Percentiles rank a stretch among this genome's conserved stretches.
Evolutionary conservation across 2,329 filamentous ascomycete genomes (phyloP).

Genomic region (Apiospora kogelbergensis): DNA sequence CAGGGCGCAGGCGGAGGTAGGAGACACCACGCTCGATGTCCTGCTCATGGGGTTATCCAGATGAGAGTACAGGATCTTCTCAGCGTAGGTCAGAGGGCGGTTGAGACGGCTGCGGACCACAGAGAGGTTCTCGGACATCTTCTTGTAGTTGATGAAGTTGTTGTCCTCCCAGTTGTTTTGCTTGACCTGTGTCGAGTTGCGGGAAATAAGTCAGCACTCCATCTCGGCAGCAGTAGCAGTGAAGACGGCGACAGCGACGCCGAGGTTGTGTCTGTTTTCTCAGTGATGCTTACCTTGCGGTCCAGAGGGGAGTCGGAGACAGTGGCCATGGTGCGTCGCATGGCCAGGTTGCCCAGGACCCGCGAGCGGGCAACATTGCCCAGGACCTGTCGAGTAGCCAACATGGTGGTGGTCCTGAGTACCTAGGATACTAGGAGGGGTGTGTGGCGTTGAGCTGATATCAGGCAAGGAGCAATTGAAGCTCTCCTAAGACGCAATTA

Average conservation of each 20-base stretch:
- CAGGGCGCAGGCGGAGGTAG: constrained; percentile 94
- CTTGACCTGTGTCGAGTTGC: constrained; percentile 57
- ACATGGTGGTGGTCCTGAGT: constrained; percentile 52
- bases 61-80: constrained; percentile 99
- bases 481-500: constrained; percentile 15
- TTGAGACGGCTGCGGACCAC: constrained; percentile 89
- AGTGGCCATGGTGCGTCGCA: constrained; percentile 75
- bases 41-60: constrained; percentile 92
- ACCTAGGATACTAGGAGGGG: constrained; percentile 16
- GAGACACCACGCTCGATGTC: constrained; percentile 95
- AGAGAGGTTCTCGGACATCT: constrained; percentile 96
- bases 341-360: constrained; percentile 56
- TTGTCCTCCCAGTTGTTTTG: constrained; percentile 96
- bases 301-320: constrained; percentile 83
- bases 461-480: constrained; percentile 33
- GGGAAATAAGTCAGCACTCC: constrained; percentile 16
- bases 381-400: constrained; percentile 71
- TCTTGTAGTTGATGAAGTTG: constrained; percentile 99
- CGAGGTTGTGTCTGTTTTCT: background rate
- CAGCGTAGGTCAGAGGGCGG: constrained; percentile 88
- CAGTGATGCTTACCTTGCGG: constrained; percentile 68
- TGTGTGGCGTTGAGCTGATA: constrained; percentile 12
- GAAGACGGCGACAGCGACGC: background rate
- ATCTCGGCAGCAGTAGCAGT: background rate
- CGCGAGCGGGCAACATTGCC: constrained; percentile 61